phyloP scores from a whole-genome alignment of 805 yeast genomes.

The Scheffersomyces lignosus region DNA sequence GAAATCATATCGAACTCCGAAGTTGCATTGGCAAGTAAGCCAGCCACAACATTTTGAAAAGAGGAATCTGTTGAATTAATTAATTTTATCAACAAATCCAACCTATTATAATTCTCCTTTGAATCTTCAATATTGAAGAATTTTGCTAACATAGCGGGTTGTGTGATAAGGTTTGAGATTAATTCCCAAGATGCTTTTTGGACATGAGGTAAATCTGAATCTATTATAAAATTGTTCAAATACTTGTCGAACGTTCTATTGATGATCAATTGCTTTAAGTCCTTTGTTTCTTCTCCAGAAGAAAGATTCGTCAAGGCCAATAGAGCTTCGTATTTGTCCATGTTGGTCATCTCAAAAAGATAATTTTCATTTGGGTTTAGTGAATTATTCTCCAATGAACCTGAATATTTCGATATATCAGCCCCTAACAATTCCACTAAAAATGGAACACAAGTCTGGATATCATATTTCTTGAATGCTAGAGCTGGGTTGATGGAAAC shows the following conservation, averaged over 20 bases:
- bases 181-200: conserved; percentile 66
- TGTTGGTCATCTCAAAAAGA: conserved; percentile 28
- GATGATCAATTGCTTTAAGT: conserved; percentile 36
- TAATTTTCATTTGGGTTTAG: conserved; percentile 12
- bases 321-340: conserved; percentile 56
- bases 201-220: conserved; percentile 38
- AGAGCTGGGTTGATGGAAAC: conserved; percentile 44
- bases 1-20: conserved; percentile 38
- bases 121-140: conserved; percentile 56
- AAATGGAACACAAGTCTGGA: conserved; percentile 47
- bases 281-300: conserved; percentile 38
- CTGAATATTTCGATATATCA: conserved; percentile 20
- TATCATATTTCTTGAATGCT: conserved; percentile 41
- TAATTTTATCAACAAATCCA: conserved; percentile 30
- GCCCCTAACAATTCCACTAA: conserved; percentile 47
- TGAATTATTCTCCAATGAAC: conserved; percentile 2
- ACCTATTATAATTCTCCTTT: conserved; percentile 26
- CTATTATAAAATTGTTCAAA: conserved; percentile 42
- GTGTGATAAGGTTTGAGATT: conserved; percentile 55
- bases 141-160: conserved; percentile 45
- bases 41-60: conserved; percentile 33
- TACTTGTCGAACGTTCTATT: conserved; percentile 49
- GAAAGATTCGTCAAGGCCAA: conserved; percentile 70
- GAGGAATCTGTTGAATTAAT: conserved; percentile 31
- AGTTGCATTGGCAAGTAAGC: conserved; percentile 42